Percentiles rank a stretch among this genome's conserved stretches.
These are phyloP conservation scores for fission yeast (Schizosaccharomyces pombe) DNA, from an alignment of 805 yeast genomes.

Conservation along the genomic window ASM294v3 CU329670.1:829001-829500, in stretches of 20 bases:
- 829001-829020: too few relatives aligned
- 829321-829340: background rate
- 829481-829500: background rate
- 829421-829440: slow-evolving; percentile 1
- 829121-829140: too few relatives aligned
- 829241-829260: slow-evolving; percentile 59
- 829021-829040: too few relatives aligned
- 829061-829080: too few relatives aligned
- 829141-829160: too few relatives aligned
- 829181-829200: too few relatives aligned
- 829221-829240: slow-evolving; percentile 1
- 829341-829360: slow-evolving; percentile 31
- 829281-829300: slow-evolving; percentile 83
- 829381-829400: slow-evolving; percentile 48
- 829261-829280: slow-evolving; percentile 52
- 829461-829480: background rate
- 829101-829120: too few relatives aligned
- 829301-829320: slow-evolving; percentile 31
- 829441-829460: background rate
- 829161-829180: too few relatives aligned
- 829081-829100: too few relatives aligned
- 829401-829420: slow-evolving; percentile 10
- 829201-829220: background rate
- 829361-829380: slow-evolving; percentile 84
- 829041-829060: too few relatives aligned